A percentile compares a stretch with the other conserved stretches of the same genome.
Evolutionary conservation across 2,329 filamentous ascomycete genomes (phyloP).

Genomic region (Penicillium brasilianum): DNA sequence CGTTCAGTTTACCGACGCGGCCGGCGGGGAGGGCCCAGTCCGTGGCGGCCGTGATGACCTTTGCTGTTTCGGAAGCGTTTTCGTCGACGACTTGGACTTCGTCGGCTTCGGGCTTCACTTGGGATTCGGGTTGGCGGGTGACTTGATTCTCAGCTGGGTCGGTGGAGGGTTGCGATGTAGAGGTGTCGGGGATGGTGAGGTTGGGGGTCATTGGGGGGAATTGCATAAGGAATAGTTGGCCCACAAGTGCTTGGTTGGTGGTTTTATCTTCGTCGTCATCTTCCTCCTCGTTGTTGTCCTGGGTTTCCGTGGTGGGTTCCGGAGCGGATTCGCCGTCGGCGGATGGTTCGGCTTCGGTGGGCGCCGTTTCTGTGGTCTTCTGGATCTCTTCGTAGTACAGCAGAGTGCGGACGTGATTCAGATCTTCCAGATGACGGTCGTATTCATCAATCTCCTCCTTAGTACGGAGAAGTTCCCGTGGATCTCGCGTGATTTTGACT

Average conservation of each 20-base stretch:
- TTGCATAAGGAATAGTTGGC: constrained; percentile 67
- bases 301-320: constrained; percentile 17
- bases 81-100: constrained; percentile 37
- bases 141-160: background rate
- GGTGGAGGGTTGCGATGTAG: background rate
- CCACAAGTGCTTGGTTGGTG: constrained; percentile 51
- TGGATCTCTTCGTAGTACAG: constrained; percentile 35
- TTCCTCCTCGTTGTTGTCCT: constrained; percentile 26
- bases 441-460: constrained; percentile 51
- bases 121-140: constrained; percentile 4
- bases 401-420: constrained; percentile 47
- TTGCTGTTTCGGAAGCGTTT: constrained; percentile 25
- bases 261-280: constrained; percentile 37
- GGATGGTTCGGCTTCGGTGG: constrained; percentile 14
- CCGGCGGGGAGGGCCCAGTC: constrained; percentile 56
- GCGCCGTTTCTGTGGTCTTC: constrained; percentile 18
- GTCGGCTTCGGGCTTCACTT: constrained; percentile 37
- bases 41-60: constrained; percentile 49
- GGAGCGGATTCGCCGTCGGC: constrained; percentile 23
- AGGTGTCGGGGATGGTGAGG: constrained; percentile 48
- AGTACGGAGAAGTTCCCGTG: constrained; percentile 44
- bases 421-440: constrained; percentile 47
- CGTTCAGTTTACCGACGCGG: constrained; percentile 63
- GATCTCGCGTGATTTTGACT: constrained; percentile 28
- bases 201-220: constrained; percentile 67